phyloP scores from a whole-genome alignment of 805 yeast species.

The Blastobotrys chiropterorum region DNA sequence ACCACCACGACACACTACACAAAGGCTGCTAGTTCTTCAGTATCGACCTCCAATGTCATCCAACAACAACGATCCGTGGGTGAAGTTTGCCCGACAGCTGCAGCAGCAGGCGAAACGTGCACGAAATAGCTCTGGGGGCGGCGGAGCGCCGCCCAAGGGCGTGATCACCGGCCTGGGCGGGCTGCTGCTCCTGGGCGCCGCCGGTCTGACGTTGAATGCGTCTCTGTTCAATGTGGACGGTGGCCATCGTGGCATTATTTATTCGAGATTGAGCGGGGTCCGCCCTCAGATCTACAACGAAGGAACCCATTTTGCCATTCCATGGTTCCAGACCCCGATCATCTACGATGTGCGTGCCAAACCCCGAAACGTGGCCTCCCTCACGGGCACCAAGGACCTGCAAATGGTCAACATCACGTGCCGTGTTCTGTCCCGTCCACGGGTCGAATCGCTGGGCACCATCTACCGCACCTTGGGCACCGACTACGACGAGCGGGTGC shows the following conservation, averaged over 20 bases:
- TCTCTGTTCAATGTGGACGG: slow-evolving; percentile 88
- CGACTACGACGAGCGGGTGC: slow-evolving; percentile 94
- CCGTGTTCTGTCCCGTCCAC: slow-evolving; percentile 90
- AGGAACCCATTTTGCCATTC: slow-evolving; percentile 91
- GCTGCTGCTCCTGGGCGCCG: slow-evolving; percentile 50
- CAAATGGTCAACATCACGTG: slow-evolving; percentile 99
- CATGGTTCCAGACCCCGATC: slow-evolving; percentile 91
- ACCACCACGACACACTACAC: no score
- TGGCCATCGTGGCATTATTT: slow-evolving; percentile 96
- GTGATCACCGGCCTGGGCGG: slow-evolving; percentile 62
- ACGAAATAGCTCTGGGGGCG: slow-evolving; percentile 32
- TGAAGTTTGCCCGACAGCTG: slow-evolving; percentile 17
- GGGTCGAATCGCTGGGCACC: slow-evolving; percentile 65
- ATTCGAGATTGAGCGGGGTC: slow-evolving; percentile 82
- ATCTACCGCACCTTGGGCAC: slow-evolving; percentile 88
- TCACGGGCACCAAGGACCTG: slow-evolving; percentile 96
- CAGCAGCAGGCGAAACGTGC: slow-evolving; percentile 17
- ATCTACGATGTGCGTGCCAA: slow-evolving; percentile 94
- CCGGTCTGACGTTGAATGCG: slow-evolving; percentile 46
- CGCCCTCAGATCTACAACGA: slow-evolving; percentile 77
- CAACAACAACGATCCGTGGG: slow-evolving; percentile 19
- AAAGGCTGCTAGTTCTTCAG: no score
- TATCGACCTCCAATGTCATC: not conserved
- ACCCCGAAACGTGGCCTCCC: slow-evolving; percentile 91
- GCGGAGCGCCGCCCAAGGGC: slow-evolving; percentile 42